Conservation (phyloP, 225 moss, liverwort and hornwort species). For the Bryum argenteum region DNA sequence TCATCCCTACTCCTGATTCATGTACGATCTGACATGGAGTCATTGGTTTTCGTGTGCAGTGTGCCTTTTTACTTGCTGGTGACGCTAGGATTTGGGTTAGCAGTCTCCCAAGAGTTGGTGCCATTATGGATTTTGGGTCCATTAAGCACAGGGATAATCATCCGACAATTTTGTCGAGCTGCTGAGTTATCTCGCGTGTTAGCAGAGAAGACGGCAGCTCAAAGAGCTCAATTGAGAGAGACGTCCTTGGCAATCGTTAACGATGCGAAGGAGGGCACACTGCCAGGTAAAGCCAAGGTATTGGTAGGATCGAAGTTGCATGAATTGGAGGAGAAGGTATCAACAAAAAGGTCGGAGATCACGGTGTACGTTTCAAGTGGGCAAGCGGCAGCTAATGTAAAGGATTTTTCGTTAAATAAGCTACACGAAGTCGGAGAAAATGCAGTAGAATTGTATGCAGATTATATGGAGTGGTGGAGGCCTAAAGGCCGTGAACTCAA, state of each 20-base stretch:
- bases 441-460: conserved; percentile 72
- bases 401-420: conserved; percentile 51
- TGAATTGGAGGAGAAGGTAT: conserved; percentile 55
- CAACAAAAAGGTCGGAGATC: conserved; percentile 57
- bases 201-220: conserved; percentile 49
- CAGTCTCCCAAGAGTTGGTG: conserved; percentile 67
- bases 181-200: conserved; percentile 40
- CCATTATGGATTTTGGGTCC: conserved; percentile 95
- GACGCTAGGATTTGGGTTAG: conserved; percentile 56
- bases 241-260: conserved; percentile 50
- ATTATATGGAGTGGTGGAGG: conserved; percentile 89
- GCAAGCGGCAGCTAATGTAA: conserved; percentile 70
- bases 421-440: conserved; percentile 59
- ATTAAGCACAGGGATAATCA: conserved; percentile 62
- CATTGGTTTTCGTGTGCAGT: conserved; percentile 63
- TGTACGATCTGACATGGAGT: conserved; percentile 11
- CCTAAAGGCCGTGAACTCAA: conserved; percentile 78
- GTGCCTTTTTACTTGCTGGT: conserved; percentile 65
- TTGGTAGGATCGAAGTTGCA: conserved; percentile 45
- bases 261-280: conserved; percentile 75
- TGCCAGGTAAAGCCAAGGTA: conserved; percentile 57
- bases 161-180: conserved; percentile 62
- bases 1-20: not conserved
- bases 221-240: conserved; percentile 44
- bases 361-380: conserved; percentile 72